Evolutionary conservation across 495 filamentous ascomycete species (phyloP).

Genomic region (Lasiosphaeriaceae sp.): DNA sequence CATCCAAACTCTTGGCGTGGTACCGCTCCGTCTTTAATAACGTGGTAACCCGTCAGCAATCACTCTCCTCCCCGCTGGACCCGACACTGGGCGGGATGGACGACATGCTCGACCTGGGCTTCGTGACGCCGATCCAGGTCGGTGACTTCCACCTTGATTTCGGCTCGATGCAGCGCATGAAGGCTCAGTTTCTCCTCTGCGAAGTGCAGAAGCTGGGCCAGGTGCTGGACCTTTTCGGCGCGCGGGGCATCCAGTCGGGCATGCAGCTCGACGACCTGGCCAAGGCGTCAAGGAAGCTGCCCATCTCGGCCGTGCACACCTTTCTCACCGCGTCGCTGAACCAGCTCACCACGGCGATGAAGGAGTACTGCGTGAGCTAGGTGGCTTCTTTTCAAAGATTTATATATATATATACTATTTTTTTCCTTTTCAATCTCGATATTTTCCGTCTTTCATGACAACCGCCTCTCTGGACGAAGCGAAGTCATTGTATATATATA

Average conservation of each 20-base stretch:
- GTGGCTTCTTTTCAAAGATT: not conserved
- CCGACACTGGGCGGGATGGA: not conserved
- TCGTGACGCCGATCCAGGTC: not conserved
- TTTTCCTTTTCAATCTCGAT: too few relatives aligned
- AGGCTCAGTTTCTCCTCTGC: not conserved
- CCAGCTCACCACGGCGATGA: not conserved
- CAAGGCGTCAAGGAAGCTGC: not conserved
- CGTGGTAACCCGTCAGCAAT: not conserved
- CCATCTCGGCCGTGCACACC: not conserved
- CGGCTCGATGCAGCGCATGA: not conserved
- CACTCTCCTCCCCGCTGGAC: not conserved
- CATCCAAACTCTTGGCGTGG: not conserved
- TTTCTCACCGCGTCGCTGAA: not conserved
- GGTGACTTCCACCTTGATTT: not conserved
- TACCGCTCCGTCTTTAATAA: not conserved
- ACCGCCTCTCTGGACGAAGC: too few relatives aligned
- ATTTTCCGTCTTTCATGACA: too few relatives aligned
- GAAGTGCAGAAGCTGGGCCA: not conserved
- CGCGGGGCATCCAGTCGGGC: not conserved
- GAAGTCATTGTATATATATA: too few relatives aligned
- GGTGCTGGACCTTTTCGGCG: not conserved
- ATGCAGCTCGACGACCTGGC: not conserved
- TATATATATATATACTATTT: not conserved
- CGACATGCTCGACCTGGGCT: not conserved
- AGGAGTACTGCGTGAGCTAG: conserved; percentile 1